These are phyloP conservation scores for Tolypocladium ovalisporum DNA, from an alignment of 2,329 filamentous ascomycete species.

Conservation along the genomic window DNA sequence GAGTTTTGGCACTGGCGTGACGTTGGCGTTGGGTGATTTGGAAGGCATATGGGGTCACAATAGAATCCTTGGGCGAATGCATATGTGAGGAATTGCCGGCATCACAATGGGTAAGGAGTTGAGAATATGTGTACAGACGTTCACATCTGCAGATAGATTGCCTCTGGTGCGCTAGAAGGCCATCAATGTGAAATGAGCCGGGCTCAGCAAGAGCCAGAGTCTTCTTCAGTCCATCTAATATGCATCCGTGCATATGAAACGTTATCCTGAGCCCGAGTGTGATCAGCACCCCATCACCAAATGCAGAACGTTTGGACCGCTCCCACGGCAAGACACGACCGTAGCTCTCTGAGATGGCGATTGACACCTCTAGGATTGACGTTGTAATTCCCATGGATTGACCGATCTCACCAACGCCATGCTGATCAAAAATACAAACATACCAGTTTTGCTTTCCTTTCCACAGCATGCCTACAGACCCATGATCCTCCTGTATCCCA, in stretches of 20 bases:
- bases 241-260: too few species aligned
- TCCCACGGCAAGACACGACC: too few species aligned
- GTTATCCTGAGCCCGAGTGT: too few species aligned
- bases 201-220: too few species aligned
- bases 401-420: background rate
- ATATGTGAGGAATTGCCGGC: background rate
- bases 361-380: too few species aligned
- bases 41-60: background rate
- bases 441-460: too few species aligned
- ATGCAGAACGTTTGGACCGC: too few species aligned
- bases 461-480: conserved; percentile 10
- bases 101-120: background rate
- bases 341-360: too few species aligned
- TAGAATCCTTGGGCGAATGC: background rate
- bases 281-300: too few species aligned
- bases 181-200: too few species aligned
- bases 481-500: conserved; percentile 21
- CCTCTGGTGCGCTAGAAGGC: background rate
- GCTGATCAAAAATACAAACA: background rate
- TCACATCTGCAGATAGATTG: background rate
- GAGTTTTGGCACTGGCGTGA: background rate
- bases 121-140: background rate
- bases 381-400: too few species aligned
- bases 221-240: too few species aligned
- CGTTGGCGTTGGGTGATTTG: background rate